Conservation (phyloP, 2,329 filamentous ascomycete genomes). For the Pseudogymnoascus sp. region DNA sequence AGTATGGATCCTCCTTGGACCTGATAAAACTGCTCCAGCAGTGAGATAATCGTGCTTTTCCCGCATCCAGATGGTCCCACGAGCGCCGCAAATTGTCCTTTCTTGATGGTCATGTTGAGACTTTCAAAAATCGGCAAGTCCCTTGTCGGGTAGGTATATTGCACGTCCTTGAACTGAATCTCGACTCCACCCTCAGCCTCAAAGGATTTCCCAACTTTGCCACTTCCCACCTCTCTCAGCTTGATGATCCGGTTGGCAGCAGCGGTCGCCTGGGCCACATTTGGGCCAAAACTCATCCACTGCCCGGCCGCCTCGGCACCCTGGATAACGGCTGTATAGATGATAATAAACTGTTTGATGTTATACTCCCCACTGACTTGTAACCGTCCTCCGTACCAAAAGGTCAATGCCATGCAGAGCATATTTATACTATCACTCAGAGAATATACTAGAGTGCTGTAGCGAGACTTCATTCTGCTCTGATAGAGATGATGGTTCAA, state of each 20-base stretch:
- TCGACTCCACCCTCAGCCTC: constrained; percentile 38
- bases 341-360: constrained; percentile 42
- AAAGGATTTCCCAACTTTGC: constrained; percentile 8
- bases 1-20: constrained; percentile 54
- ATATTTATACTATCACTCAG: constrained; percentile 47
- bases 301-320: constrained; percentile 45
- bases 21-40: constrained; percentile 61
- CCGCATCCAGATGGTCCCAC: constrained; percentile 63
- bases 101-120: constrained; percentile 55
- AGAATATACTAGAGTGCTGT: constrained; percentile 43
- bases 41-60: constrained; percentile 60
- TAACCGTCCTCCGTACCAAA: constrained; percentile 43
- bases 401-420: constrained; percentile 49
- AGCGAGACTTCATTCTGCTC: constrained; percentile 40
- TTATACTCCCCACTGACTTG: constrained; percentile 34
- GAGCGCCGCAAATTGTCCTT: constrained; percentile 60
- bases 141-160: constrained; percentile 54
- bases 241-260: constrained; percentile 52
- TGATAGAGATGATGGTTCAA: constrained; percentile 39
- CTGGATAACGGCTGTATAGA: constrained; percentile 44
- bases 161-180: constrained; percentile 47
- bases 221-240: constrained; percentile 19
- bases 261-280: constrained; percentile 50
- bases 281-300: constrained; percentile 43
- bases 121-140: constrained; percentile 49